Percentiles rank a stretch among this genome's conserved stretches.
Evolutionary conservation across 768 basidiomycete genomes (phyloP).

Genomic region (Boletus reticuloceps): DNA sequence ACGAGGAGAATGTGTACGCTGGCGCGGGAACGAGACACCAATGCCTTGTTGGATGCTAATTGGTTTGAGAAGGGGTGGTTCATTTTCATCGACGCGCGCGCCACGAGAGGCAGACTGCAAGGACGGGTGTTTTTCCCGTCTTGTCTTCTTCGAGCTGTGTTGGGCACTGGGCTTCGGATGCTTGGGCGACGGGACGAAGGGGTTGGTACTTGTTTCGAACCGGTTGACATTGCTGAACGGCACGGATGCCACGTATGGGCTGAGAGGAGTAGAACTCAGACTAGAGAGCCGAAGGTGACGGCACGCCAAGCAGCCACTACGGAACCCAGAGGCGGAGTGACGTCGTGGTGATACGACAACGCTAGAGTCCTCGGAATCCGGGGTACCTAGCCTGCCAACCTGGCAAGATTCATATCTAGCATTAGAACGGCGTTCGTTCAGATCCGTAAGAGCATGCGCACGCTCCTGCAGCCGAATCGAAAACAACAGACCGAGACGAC

Average conservation of each 20-base stretch:
- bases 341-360: slow-evolving; percentile 3
- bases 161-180: not conserved
- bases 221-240: slow-evolving; percentile 1
- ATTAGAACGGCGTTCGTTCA: slow-evolving; percentile 1
- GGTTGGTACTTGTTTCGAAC: not conserved
- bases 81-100: slow-evolving; percentile 19
- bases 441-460: not conserved
- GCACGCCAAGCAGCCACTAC: slow-evolving; percentile 29
- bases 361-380: slow-evolving; percentile 15
- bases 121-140: slow-evolving; percentile 1
- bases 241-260: not conserved
- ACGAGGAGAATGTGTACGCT: slow-evolving; percentile 6
- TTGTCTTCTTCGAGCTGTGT: slow-evolving; percentile 5
- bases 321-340: slow-evolving; percentile 19
- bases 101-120: not conserved
- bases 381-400: not conserved
- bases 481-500: slow-evolving; percentile 1
- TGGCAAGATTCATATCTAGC: not conserved
- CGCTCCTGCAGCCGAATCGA: not conserved
- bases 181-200: not conserved
- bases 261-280: slow-evolving; percentile 9
- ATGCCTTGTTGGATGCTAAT: not conserved
- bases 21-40: slow-evolving; percentile 15
- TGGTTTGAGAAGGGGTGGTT: slow-evolving; percentile 4
- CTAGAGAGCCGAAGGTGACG: slow-evolving; percentile 18